Percentiles rank a stretch among this genome's conserved stretches.
phyloP scores from a whole-genome alignment of 345 rosid genomes.

The Syzygium jambos region DNA sequence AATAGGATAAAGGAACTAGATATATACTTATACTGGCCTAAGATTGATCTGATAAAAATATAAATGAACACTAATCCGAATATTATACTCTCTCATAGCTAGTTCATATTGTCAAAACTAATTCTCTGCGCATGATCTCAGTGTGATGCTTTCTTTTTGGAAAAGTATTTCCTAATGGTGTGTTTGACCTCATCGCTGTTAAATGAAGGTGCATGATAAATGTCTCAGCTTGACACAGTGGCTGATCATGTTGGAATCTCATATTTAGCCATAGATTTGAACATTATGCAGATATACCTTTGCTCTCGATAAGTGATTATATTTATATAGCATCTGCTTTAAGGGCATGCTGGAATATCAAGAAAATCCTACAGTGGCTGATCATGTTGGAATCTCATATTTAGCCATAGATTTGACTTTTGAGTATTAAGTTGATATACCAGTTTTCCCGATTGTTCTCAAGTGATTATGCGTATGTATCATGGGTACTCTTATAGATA shows the following conservation, averaged over 20 bases:
- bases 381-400: neutral
- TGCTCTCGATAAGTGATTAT: neutral
- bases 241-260: neutral
- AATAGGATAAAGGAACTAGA: neutral
- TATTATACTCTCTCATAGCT: neutral
- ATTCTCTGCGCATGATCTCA: neutral
- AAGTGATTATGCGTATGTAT: neutral
- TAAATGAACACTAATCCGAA: neutral
- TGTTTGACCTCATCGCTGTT: neutral
- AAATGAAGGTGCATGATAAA: neutral
- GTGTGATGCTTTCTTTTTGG: neutral
- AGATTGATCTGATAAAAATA: neutral
- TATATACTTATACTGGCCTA: neutral
- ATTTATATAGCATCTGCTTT: neutral
- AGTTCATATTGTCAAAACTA: neutral
- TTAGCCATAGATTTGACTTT: neutral
- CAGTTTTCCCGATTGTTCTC: neutral
- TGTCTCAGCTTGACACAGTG: neutral
- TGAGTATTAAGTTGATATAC: neutral
- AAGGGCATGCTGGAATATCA: neutral
- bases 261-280: neutral
- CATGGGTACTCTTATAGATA: neutral
- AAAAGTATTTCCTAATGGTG: neutral
- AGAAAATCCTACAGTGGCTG: neutral
- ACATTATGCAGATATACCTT: neutral